phyloP scores from a whole-genome alignment of 495 filamentous ascomycete genomes.

The Aeminium ludgeri region DNA sequence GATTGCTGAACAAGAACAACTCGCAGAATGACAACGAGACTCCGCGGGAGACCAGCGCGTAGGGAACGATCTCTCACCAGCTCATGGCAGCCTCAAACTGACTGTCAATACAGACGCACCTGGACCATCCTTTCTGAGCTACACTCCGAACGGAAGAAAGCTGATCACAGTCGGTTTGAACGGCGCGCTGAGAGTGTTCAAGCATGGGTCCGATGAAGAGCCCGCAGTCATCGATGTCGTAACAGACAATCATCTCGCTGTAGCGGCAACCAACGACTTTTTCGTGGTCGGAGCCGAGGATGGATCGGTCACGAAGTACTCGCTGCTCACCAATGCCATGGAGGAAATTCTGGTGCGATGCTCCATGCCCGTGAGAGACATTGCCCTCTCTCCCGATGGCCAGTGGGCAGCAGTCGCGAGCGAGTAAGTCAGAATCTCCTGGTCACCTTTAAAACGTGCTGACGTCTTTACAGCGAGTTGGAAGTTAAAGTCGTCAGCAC shows the following conservation, averaged over 20 bases:
- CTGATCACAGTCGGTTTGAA: constrained; percentile 80
- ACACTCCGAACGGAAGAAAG: constrained; percentile 51
- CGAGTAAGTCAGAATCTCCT: constrained; percentile 38
- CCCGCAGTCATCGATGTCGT: constrained; percentile 64
- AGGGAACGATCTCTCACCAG: too few relatives aligned
- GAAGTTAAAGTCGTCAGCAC: constrained; percentile 75
- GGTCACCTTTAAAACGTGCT: background rate
- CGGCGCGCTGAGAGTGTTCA: constrained; percentile 77
- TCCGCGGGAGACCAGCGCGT: constrained; percentile 33
- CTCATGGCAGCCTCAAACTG: background rate
- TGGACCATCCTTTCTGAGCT: constrained; percentile 46
- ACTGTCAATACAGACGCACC: constrained; percentile 37
- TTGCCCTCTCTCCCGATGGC: constrained; percentile 65
- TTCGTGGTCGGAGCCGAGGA: constrained; percentile 84
- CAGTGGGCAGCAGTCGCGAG: constrained; percentile 91
- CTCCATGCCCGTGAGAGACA: constrained; percentile 67
- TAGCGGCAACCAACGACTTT: constrained; percentile 45
- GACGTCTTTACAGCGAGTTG: constrained; percentile 43
- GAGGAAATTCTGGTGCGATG: constrained; percentile 66
- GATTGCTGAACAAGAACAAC: too few relatives aligned
- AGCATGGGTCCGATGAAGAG: constrained; percentile 76
- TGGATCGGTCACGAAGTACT: constrained; percentile 80
- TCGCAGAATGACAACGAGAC: constrained; percentile 21
- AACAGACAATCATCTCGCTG: constrained; percentile 10
- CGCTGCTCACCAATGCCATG: constrained; percentile 54